Conservation (phyloP, 1,139 yeast species). For the Zygoascus sp. region DNA sequence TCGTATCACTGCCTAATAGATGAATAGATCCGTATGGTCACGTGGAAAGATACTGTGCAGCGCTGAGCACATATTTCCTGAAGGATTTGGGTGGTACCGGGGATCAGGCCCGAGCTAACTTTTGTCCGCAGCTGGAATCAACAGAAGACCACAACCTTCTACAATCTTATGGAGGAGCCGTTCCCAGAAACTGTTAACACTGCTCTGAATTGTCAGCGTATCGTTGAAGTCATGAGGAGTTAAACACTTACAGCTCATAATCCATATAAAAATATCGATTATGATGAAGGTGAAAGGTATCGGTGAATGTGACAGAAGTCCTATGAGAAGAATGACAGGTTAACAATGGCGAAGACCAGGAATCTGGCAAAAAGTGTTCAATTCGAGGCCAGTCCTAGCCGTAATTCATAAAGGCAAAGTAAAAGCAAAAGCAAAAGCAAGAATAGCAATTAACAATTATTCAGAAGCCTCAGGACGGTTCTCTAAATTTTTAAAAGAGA, state of each 20-base stretch:
- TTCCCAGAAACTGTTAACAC: conserved; percentile 59
- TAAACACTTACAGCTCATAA: conserved; percentile 59
- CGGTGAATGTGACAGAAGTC: conserved; percentile 47
- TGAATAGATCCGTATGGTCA: too few species aligned
- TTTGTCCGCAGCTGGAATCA: too few species aligned
- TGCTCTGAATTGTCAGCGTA: conserved; percentile 51
- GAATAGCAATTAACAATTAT: conserved; percentile 50
- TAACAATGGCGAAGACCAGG: conserved; percentile 51
- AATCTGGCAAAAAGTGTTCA: conserved; percentile 54
- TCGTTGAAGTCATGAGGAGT: conserved; percentile 61
- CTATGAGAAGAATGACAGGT: conserved; percentile 51
- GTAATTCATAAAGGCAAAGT: conserved; percentile 40
- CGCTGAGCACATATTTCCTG: too few species aligned
- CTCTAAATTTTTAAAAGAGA: conserved; percentile 51
- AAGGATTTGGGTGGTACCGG: too few species aligned
- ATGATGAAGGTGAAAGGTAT: conserved; percentile 50
- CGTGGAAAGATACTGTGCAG: too few species aligned
- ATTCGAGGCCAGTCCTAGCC: conserved; percentile 40
- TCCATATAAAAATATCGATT: conserved; percentile 50
- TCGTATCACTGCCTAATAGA: too few species aligned
- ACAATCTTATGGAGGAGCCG: too few species aligned
- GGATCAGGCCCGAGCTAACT: too few species aligned
- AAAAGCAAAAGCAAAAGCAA: conserved; percentile 43
- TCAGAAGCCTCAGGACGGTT: conserved; percentile 58
- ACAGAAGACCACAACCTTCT: too few species aligned